Evolutionary conservation across 805 yeast species (phyloP), one percentile per base, ranked within the genome.

Genomic region (Barnettozyma sucrosica): DNA sequence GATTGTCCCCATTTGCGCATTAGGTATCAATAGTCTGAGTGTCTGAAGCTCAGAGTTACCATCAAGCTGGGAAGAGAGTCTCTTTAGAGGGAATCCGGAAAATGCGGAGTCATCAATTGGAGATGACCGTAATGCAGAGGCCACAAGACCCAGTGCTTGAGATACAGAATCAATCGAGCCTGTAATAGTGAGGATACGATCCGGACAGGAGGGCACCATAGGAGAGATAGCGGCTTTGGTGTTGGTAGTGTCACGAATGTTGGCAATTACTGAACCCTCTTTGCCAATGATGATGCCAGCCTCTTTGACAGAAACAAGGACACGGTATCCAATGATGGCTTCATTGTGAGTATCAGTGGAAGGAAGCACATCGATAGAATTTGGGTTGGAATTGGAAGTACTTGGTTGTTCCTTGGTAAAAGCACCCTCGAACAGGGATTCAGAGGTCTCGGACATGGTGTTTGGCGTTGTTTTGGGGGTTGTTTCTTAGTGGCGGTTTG

Each of bases 271-370:
- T 43, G 75, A 72, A 41, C 97, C 97, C 54, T 79, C 84, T 55
- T 85, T 85, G 46, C 97, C 97, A 56, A 89, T 89, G 52, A 89
- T 79, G 51, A 89, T 85, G 16, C 96, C 96, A 11, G 95, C 90
- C 65, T 89, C 97, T 61, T 83, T 85, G 47, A 89, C 78, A 2
- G 93, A 81, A 18, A 89, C 85, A 25, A 89, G 72, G 1, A 88
- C 76, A 52, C 73, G 62, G 52, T 55, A 53, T 9, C 61, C 62
- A 37, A 61, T 59, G 36, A 58, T 59, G 21, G 65, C 62, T 6
- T 56, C 50, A 7, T 55, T 55, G 38, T 49, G 46, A 23, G 52
- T 49, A 16, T 51, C 62, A 1, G 47, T 28, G 3, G 57, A 44
- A 24, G 65, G 65, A 9, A 61, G 46, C 7, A 59, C 53, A 18